Percentiles rank a stretch among this genome's conserved stretches.
phyloP scores from a whole-genome alignment of 805 yeast species.

The Candida piceae region DNA sequence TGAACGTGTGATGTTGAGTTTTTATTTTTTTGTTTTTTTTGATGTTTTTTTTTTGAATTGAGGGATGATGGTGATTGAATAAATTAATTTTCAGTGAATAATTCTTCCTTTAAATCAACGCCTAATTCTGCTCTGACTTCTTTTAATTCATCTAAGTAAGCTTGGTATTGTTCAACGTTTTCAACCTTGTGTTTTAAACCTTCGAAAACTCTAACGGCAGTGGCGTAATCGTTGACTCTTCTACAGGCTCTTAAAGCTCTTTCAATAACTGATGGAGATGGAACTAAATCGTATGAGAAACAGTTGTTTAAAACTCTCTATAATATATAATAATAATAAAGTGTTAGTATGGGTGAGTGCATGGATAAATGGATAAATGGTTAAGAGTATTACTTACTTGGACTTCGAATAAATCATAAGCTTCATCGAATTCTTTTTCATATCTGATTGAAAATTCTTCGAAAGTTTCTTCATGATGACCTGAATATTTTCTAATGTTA shows the following conservation, averaged over 20 bases:
- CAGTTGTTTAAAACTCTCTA: constrained; percentile 94
- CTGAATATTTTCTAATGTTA: constrained; percentile 62
- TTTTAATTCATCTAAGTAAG: constrained; percentile 92
- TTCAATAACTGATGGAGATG: constrained; percentile 94
- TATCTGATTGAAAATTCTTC: constrained; percentile 89
- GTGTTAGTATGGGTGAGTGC: constrained; percentile 29
- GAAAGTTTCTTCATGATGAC: constrained; percentile 83
- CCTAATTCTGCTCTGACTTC: constrained; percentile 90
- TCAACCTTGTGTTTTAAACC: constrained; percentile 96
- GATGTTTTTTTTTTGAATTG: background rate
- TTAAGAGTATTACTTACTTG: constrained; percentile 43
- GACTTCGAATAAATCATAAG: constrained; percentile 81
- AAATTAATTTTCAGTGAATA: constrained; percentile 38
- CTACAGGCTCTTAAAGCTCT: constrained; percentile 96
- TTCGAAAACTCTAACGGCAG: constrained; percentile 97
- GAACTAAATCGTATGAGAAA: constrained; percentile 97
- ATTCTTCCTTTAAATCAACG: constrained; percentile 86
- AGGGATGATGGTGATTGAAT: background rate
- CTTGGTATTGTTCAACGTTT: constrained; percentile 87
- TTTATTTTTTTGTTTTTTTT: background rate
- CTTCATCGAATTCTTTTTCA: constrained; percentile 95
- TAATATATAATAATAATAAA: background rate
- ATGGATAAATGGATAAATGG: no score
- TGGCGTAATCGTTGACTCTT: constrained; percentile 98
- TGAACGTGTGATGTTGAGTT: no score